Conservation (phyloP, 169 alveolate species). For the Plasmodium coatneyi region DNA sequence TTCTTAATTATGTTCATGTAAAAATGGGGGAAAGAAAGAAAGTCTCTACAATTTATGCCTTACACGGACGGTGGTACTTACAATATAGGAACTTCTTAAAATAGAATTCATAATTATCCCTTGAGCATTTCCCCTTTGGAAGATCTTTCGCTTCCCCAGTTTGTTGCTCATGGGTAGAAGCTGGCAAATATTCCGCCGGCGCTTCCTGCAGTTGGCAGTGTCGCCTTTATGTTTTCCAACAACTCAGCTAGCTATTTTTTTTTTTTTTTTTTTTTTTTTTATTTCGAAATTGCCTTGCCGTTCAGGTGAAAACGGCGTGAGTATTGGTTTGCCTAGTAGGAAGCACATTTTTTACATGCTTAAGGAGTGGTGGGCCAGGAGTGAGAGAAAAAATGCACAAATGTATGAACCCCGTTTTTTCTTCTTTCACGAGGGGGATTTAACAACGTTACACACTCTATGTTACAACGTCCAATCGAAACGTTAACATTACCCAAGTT, state of each 20-base stretch:
- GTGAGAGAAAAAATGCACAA: neutral
- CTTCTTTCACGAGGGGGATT: neutral
- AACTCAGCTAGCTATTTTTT: neutral
- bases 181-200: neutral
- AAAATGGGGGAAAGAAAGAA: neutral
- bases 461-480: neutral
- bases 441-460: neutral
- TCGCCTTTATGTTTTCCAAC: neutral
- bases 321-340: neutral
- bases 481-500: neutral
- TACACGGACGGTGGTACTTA: neutral
- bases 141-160: neutral
- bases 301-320: neutral
- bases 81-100: neutral
- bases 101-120: neutral
- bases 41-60: neutral
- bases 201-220: neutral
- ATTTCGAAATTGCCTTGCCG: neutral
- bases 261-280: neutral
- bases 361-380: neutral
- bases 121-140: neutral
- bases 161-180: neutral
- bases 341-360: neutral
- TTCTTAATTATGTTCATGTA: slow-evolving; percentile 21
- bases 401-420: neutral